Conservation (phyloP, 78 protist genomes). For the Tieghemostelium lacteum region DNA sequence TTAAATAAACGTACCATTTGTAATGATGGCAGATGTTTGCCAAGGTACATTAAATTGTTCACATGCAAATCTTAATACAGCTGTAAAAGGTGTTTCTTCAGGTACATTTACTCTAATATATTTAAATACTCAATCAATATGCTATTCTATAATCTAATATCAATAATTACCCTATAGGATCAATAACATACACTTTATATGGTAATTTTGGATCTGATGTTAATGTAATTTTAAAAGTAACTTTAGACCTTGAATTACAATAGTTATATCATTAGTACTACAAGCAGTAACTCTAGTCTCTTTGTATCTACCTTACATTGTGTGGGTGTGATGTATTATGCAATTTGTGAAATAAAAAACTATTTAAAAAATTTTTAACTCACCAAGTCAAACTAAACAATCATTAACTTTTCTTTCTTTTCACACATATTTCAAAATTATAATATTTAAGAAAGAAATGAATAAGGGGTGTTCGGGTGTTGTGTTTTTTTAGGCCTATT, state of each 20-base stretch:
- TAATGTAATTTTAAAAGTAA: constrained; percentile 87
- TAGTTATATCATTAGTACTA: too few species aligned
- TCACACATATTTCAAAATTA: too few species aligned
- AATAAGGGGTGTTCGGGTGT: too few species aligned
- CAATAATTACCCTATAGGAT: background rate
- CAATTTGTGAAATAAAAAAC: background rate
- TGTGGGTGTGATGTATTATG: too few species aligned
- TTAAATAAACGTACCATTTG: background rate
- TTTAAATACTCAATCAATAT: background rate
- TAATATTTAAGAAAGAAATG: too few species aligned
- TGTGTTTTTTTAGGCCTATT: too few species aligned
- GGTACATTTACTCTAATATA: constrained; percentile 86
- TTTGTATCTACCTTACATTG: too few species aligned
- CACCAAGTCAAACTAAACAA: too few species aligned
- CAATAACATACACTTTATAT: constrained; percentile 88
- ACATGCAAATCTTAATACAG: constrained; percentile 92
- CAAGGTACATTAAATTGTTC: constrained; percentile 81
- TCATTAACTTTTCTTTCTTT: too few species aligned
- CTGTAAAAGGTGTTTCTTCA: constrained; percentile 94
- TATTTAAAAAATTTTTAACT: too few species aligned
- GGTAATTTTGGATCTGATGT: constrained; percentile 95
- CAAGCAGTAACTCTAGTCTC: background rate
- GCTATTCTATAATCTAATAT: background rate
- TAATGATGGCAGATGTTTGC: too few species aligned
- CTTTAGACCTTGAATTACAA: constrained; percentile 49